Base-by-base conservation (phyloP, 257 asterid genomes). In the Forsythia viridissima region DNA sequence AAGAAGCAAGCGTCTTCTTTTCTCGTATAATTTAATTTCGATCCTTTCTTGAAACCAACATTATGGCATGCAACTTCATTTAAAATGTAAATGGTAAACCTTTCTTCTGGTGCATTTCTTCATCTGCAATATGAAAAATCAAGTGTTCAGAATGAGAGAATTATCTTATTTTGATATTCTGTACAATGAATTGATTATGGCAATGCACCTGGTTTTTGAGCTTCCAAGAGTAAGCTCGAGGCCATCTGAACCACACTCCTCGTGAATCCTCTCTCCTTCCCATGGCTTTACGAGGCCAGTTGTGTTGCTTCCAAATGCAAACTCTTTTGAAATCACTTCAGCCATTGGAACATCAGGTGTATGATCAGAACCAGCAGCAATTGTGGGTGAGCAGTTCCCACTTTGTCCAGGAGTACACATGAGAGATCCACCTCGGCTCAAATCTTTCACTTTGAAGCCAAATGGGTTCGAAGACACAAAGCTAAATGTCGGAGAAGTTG, bases 361-460 rank as follows among this genome's bases (percentile, higher is more conserved):
- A n/a, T 77, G 82, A 76, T 85, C 89, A 39, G 79, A 55, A 37
- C 85, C 82, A 5, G 86, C 81, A 63, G 92, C 82, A 65, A 87
- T 75, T 71, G 85, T 91, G 34, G 98, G 98, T 5, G 97, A 93
- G 82, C 97, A 93, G 18, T 96, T 87, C 72, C 96, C 97, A 57
- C 97, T 93, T 67, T 83, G 91, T 18, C 89, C 89, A 0, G 89
- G 89, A 66, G 86, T 90, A 66, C 91, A 88, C 91, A 82, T 82
- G 16, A 46, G 82, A 70, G 96, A 90, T 38, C 96, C 92, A 24
- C 89, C 80, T 12, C 76, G 85, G 6, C 81, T 68, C 43, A 87
- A 18, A 44, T 79, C 65, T 12, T 85, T 87, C 39, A 81, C 79
- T 48, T 86, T 84, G 83, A 87, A 90, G 8, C 94, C 94, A 73